Conservation (phyloP, 176 grass and related monocot genomes). For the Oryza longistaminata region DNA sequence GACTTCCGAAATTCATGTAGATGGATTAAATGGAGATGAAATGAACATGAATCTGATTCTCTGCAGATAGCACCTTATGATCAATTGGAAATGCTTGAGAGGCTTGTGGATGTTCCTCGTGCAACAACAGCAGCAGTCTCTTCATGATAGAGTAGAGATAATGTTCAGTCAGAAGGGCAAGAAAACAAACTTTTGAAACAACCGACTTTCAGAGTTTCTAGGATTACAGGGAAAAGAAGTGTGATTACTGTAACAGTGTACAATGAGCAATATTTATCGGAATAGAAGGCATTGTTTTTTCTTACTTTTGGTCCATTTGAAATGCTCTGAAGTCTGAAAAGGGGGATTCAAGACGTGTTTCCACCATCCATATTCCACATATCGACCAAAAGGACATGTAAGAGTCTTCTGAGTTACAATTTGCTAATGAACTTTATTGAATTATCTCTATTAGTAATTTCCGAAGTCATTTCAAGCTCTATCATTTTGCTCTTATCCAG, state of each 20-base stretch:
- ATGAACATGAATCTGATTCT: constrained; percentile 32
- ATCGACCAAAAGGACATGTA: not conserved
- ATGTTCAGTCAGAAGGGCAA: constrained; percentile 31
- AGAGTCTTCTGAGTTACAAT: not conserved
- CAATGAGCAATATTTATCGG: constrained; percentile 5
- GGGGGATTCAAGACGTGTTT: not conserved
- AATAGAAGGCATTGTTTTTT: constrained; percentile 19
- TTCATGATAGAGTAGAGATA: constrained; percentile 36
- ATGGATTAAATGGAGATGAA: constrained; percentile 19
- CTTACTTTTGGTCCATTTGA: not conserved
- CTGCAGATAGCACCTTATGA: constrained; percentile 98
- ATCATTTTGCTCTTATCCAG: too few relatives aligned
- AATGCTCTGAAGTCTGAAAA: not conserved
- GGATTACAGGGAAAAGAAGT: not conserved
- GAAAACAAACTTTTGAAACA: not conserved
- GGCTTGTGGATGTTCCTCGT: constrained; percentile 64
- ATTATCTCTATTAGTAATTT: not conserved
- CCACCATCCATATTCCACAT: not conserved
- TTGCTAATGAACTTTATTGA: not conserved
- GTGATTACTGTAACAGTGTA: constrained; percentile 31
- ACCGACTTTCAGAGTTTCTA: constrained; percentile 22
- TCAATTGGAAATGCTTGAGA: constrained; percentile 89
- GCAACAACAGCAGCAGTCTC: constrained; percentile 40
- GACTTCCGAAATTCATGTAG: not conserved
- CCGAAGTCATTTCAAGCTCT: not conserved